Percentiles rank a stretch among this genome's conserved stretches.
These are phyloP conservation scores for Termitomyces sp. DNA, from an alignment of 768 basidiomycete genomes.

Conservation along the genomic window DNA sequence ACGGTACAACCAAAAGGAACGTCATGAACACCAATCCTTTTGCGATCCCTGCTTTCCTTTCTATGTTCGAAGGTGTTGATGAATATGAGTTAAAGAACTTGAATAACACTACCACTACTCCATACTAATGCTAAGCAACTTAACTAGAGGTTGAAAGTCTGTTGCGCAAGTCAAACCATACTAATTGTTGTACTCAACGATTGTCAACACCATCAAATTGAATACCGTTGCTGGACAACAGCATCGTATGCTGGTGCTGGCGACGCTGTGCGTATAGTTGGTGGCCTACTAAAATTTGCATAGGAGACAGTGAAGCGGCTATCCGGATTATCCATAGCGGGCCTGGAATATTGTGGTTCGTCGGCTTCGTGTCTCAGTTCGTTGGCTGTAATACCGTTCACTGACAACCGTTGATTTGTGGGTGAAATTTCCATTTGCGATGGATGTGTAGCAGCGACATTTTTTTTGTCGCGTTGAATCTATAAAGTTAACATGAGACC, in stretches of 20 bases:
- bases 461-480: background rate
- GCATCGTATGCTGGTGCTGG: background rate
- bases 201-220: background rate
- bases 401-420: background rate
- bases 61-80: no score
- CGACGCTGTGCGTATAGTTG: background rate
- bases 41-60: no score
- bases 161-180: no score
- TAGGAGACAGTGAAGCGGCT: background rate
- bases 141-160: no score
- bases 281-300: no score
- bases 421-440: no score
- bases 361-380: background rate
- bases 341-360: background rate
- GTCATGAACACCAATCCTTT: no score
- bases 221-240: no score
- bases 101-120: no score
- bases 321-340: background rate
- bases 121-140: no score
- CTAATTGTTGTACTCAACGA: background rate
- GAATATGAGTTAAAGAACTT: no score
- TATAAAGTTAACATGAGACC: background rate
- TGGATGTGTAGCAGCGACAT: background rate
- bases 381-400: background rate
- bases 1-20: no score